Base-by-base conservation (phyloP, 2,329 filamentous ascomycete genomes). In the Pseudopyrenochaeta lycopersici region DNA sequence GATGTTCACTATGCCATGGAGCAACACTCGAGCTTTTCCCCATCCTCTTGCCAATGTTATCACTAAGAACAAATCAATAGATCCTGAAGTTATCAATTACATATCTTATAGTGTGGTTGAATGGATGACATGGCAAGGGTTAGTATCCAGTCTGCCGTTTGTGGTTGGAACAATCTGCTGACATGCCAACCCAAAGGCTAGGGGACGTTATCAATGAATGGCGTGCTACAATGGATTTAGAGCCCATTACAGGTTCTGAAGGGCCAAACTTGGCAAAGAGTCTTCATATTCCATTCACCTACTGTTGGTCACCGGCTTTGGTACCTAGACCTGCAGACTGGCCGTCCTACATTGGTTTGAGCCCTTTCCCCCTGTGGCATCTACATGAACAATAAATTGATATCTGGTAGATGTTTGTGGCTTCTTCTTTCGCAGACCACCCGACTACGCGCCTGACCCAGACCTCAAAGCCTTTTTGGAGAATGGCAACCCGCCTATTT, bases 1-100 rank as follows among this genome's bases (percentile, higher is more conserved):
- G 67, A 94, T 96, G 89, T 96, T 74, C 46, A 74, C 70, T 0
- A 84, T 84, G 81, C 82, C 82, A 3, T 84, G 79, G 77, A 77
- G 66, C 20, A 69, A 64, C 4, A 83, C 81, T 2, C 65, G 58
- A 31, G 74, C 71, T 1, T 82, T 82, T 56, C 76, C 80, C 0
- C 81, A 83, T 66, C 82, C 82, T 0, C 61, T 84, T 44, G 81
- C 81, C 0, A 83, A 83, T 60, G 52, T 84, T 21, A 69, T n/a
- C n/a, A 74, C 20, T 58, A 62, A 33, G 63, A 62, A 0, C 58
- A 70, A 11, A 70, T 58, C 4, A 75, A 78, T 33, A 52, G 63
- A 2, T 52, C 54, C 4, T 56, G n/a, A n/a, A n/a, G n/a, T 71
- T 2, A 71, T 70, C 0, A 83, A 83, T 57, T 81, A 71, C 56